Conservation (phyloP, 257 asterid species). For the Solanum boliviense region DNA sequence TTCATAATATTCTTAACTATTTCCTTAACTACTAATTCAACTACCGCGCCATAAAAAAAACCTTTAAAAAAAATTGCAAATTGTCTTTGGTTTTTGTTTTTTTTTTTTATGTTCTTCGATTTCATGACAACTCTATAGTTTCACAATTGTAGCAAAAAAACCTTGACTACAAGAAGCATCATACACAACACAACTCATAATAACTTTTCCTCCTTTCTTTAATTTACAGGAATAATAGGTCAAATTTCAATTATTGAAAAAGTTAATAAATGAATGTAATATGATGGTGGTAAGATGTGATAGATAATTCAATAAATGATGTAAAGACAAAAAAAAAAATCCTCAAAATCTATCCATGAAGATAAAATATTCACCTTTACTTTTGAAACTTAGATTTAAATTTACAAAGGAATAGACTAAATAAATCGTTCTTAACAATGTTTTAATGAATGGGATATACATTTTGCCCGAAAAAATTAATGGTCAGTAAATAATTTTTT, state of each 20-base stretch:
- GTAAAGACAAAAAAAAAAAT: not conserved
- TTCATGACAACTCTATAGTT: not conserved
- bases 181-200: not conserved
- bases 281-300: not conserved
- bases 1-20: not conserved
- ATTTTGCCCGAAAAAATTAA: not conserved
- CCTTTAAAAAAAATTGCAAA: too few relatives aligned
- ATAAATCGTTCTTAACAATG: not conserved
- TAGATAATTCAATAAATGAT: not conserved
- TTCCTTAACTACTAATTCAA: not conserved
- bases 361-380: not conserved
- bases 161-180: not conserved
- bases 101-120: not conserved
- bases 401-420: not conserved
- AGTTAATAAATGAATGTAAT: not conserved
- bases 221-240: not conserved
- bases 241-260: not conserved
- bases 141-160: not conserved
- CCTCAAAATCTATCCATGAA: not conserved
- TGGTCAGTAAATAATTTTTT: not conserved
- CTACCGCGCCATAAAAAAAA: not conserved
- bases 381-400: not conserved
- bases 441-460: not conserved
- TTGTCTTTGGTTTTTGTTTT: accelerated
- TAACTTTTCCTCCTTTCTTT: not conserved